Percentiles rank a stretch among this genome's conserved stretches.
Evolutionary conservation across 805 yeast species (phyloP).

Genomic region (Metschnikowia dekortorum): DNA sequence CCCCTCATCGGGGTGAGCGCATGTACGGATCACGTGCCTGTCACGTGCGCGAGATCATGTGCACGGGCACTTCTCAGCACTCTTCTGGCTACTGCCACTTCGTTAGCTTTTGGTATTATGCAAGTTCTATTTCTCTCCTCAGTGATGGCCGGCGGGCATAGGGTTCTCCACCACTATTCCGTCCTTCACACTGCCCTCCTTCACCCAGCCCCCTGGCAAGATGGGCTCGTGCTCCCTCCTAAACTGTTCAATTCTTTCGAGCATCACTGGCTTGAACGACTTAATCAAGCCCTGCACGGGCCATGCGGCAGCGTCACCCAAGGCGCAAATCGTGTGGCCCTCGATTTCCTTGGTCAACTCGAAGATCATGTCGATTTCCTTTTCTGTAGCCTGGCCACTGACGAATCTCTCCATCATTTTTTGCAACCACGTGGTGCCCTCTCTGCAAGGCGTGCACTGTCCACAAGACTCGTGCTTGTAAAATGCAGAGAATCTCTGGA

Average conservation of each 20-base stretch:
- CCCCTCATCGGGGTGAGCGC: not conserved
- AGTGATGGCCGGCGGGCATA: constrained; percentile 41
- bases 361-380: constrained; percentile 78
- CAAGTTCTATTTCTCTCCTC: constrained; percentile 1
- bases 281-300: constrained; percentile 86
- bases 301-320: constrained; percentile 94
- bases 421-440: constrained; percentile 83
- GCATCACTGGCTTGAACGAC: constrained; percentile 78
- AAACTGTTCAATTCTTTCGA: constrained; percentile 67
- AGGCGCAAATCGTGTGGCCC: constrained; percentile 89
- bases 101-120: not conserved
- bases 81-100: not conserved
- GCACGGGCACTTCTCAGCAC: no score
- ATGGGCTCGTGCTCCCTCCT: constrained; percentile 46
- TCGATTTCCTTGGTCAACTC: constrained; percentile 85
- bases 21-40: not conserved
- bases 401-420: constrained; percentile 82
- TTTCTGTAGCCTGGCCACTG: constrained; percentile 72
- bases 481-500: constrained; percentile 78
- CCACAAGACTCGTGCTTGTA: constrained; percentile 93
- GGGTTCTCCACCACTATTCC: constrained; percentile 66
- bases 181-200: constrained; percentile 50
- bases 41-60: not conserved
- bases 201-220: constrained; percentile 75
- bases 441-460: constrained; percentile 93